Evolutionary conservation across 371 early-diverging fungal genomes (phyloP), one percentile per base, ranked within the genome.

Genomic region (Haplosporangium sp.): DNA sequence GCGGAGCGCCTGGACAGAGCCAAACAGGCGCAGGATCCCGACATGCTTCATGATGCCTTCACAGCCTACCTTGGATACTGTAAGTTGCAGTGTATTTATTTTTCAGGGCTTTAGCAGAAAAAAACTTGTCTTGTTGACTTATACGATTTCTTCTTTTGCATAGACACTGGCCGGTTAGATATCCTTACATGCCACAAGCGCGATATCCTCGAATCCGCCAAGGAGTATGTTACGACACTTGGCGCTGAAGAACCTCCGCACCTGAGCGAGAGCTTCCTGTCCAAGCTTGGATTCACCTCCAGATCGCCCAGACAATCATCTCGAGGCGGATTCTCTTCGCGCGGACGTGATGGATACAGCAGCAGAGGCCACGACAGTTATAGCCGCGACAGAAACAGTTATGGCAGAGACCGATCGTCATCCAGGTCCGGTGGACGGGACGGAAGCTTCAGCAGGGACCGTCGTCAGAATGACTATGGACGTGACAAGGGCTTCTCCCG

Each of bases 61-160:
- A 84, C 86, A 14, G 90, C 91, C 38, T 86, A 86, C 57, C 84
- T 93, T 45, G 93, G 92, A 59, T 92, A 87, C 76, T 92, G 89
- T 86, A 81, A 83, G 82, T 86, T 3, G 18, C 45, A 2, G 12
- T 45, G 42, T 20, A 16, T 48, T n/a, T 46, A 18, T 9, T 50
- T 2, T 10, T 16, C 50, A 16, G 13, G 16, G 6, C 5, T 13
- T 6, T 45, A 45, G 16, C 11, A 11, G 11, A 2, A 45, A 46
- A 14, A 41, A 36, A 23, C 18, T 47, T 52, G 14, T 18, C 38
- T 6, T 16, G 18, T 16, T 46, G 0, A 21, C 38, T 14, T 77
- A 69, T 81, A 43, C 9, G 7, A 82, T 53, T 74, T 37, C 4
- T 1, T 29, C 6, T 41, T 56, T 14, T 29, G 29, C 29, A 59